Evolutionary conservation across 2,329 filamentous ascomycete species (phyloP).

Genomic region (Verticillium nubilum): DNA sequence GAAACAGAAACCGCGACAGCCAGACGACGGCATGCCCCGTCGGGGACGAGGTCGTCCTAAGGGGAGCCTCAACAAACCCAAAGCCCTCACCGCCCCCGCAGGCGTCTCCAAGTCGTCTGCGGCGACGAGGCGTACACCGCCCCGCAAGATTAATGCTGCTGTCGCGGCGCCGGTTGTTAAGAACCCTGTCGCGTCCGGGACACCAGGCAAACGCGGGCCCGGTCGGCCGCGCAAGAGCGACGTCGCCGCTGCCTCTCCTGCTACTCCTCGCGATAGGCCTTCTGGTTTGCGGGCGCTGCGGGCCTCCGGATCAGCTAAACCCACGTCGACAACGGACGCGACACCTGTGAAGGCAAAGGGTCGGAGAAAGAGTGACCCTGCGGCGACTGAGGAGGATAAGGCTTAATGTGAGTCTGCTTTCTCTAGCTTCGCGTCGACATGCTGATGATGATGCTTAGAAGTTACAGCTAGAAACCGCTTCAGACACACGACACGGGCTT

Average conservation of each 20-base stretch:
- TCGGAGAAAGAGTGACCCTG: conserved; percentile 7
- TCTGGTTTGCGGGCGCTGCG: not conserved
- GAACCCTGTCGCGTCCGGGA: conserved; percentile 9
- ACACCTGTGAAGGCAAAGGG: not conserved
- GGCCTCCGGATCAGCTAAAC: not conserved
- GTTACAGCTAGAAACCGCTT: not conserved
- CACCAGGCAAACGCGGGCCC: not conserved
- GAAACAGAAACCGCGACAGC: conserved; percentile 18
- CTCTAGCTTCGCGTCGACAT: not conserved
- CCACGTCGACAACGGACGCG: not conserved
- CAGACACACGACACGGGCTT: not conserved
- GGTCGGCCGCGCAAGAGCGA: conserved; percentile 27
- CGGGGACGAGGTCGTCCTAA: conserved; percentile 43
- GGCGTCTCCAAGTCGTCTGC: conserved; percentile 8
- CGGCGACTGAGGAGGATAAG: conserved; percentile 4
- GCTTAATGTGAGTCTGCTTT: not conserved
- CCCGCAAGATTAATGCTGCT: conserved; percentile 19
- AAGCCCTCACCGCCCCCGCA: conserved; percentile 12
- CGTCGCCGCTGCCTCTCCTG: conserved; percentile 12
- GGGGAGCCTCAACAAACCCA: conserved; percentile 29
- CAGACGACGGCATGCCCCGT: conserved; percentile 26
- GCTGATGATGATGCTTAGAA: not conserved
- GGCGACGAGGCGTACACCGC: conserved; percentile 19
- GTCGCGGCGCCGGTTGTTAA: conserved; percentile 11
- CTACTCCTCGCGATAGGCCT: conserved; percentile 11